Evolutionary conservation across 352 stramenopile species (phyloP), one percentile per base, ranked within the genome.

Genomic region (Phytophthora ohioensis): DNA sequence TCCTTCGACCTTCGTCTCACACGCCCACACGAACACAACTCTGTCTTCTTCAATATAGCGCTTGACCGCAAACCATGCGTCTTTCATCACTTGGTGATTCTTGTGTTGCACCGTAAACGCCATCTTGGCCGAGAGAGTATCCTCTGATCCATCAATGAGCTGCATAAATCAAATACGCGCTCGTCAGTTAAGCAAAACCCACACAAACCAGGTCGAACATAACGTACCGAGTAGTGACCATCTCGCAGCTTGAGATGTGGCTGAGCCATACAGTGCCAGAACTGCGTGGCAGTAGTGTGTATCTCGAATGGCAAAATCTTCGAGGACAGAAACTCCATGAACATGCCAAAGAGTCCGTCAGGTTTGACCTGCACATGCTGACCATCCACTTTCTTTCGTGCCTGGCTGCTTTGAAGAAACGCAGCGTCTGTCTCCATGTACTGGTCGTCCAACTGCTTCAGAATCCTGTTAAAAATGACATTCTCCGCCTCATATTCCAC

Each of bases 81-180:
- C 69, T 12, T 73, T 70, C n/a, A 69, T 36, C 36, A 76, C 65
- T 27, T 72, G 54, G 10, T 65, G 51, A n/a, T 73, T 46, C 4
- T 76, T 61, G 36, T 78, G 52, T 2, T 68, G 55, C 9, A 80
- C 56, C 2, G 69, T 72, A 13, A 80, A 70, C 11, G 68, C 62
- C 67, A 79, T 76, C 35, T 79, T 76, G 2, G 72, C 72, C 7
- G 68, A 74, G 3, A 79, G 34, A 7, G 68, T 76, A 31, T 80
- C 73, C 10, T 78, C 73, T 3, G 64, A 47, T 5, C 65, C 47
- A 15, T 76, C 67, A 51, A 68, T 35, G 27, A 78, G 15, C 70
- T 80, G 30, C 43, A 59, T 8, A 59, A 46, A 66, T 6, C 30
- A 59, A 32, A 27, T 27, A 27, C 21, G 21, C 21, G 21, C 21